Evolutionary conservation across 116 monocot species (phyloP).

Genomic region (Iris pallida): DNA sequence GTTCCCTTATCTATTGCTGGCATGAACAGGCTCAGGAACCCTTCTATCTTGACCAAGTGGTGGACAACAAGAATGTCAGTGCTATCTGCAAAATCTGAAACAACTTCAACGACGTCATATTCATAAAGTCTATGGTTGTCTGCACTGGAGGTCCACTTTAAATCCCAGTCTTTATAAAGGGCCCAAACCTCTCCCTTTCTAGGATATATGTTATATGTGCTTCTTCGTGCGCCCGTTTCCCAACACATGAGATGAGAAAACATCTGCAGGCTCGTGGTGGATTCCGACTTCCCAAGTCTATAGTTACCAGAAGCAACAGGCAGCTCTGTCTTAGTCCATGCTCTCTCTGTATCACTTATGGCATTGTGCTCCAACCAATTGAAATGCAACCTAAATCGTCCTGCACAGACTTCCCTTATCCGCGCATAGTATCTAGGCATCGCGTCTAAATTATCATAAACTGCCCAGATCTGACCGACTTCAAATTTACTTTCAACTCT

Average conservation of each 20-base stretch:
- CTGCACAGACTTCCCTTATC: slow-evolving; percentile 32
- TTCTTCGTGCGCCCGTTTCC: slow-evolving; percentile 5
- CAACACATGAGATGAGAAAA: slow-evolving; percentile 23
- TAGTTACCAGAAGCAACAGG: slow-evolving; percentile 11
- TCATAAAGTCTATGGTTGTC: slow-evolving; percentile 35
- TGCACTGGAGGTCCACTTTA: slow-evolving; percentile 25
- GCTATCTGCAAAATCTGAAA: slow-evolving; percentile 38
- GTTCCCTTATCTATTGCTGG: slow-evolving; percentile 7
- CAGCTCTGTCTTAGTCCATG: not conserved
- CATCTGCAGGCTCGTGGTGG: slow-evolving; percentile 13
- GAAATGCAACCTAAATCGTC: slow-evolving; percentile 45
- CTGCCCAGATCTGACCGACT: slow-evolving; percentile 78
- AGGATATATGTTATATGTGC: slow-evolving; percentile 24
- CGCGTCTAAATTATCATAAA: slow-evolving; percentile 83
- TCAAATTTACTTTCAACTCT: slow-evolving; percentile 39
- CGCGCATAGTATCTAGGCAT: slow-evolving; percentile 92
- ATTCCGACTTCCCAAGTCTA: slow-evolving; percentile 15
- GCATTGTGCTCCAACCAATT: slow-evolving; percentile 74
- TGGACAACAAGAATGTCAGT: slow-evolving; percentile 31
- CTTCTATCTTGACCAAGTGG: slow-evolving; percentile 50
- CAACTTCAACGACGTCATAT: slow-evolving; percentile 57
- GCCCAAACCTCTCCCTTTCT: slow-evolving; percentile 37
- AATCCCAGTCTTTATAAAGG: slow-evolving; percentile 57
- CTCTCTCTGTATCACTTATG: not conserved
- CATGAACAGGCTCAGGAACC: slow-evolving; percentile 65